Evolutionary conservation across 352 stramenopile genomes (phyloP).

Genomic region (Globisporangium echinulatum): DNA sequence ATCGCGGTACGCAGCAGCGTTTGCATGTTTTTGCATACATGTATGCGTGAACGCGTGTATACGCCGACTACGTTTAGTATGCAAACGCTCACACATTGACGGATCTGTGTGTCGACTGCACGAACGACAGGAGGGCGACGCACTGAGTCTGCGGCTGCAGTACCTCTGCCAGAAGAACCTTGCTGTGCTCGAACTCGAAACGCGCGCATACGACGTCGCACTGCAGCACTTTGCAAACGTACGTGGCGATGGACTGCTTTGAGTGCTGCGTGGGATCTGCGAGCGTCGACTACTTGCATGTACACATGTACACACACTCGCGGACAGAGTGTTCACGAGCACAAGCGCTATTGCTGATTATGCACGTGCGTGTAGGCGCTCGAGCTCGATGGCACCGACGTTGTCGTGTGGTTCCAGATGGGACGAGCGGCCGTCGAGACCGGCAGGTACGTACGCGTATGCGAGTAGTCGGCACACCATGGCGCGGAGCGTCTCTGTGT

Average conservation of each 20-base stretch:
- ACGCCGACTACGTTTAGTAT: too few species aligned
- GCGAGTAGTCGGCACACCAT: too few species aligned
- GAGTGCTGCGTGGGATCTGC: too few species aligned
- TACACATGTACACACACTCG: too few species aligned
- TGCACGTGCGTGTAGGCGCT: slow-evolving; percentile 26
- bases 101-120: too few species aligned
- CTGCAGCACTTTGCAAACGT: slow-evolving; percentile 44
- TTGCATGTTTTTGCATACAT: not conserved
- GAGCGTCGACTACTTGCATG: too few species aligned
- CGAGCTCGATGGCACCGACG: slow-evolving; percentile 55
- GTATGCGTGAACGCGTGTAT: too few species aligned
- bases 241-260: not conserved
- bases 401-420: slow-evolving; percentile 76
- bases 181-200: slow-evolving; percentile 49
- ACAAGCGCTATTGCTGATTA: not conserved
- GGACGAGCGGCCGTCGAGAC: slow-evolving; percentile 48
- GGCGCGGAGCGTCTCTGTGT: too few species aligned
- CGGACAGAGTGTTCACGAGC: too few species aligned
- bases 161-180: slow-evolving; percentile 74
- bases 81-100: too few species aligned
- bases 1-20: slow-evolving; percentile 13
- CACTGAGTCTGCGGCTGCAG: slow-evolving; percentile 35
- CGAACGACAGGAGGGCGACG: slow-evolving; percentile 9
- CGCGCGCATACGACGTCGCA: slow-evolving; percentile 26
- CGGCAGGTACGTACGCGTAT: slow-evolving; percentile 23